Percentiles rank a stretch among this genome's conserved stretches.
These are phyloP conservation scores for Rhodotorula sphaerocarpa DNA, from an alignment of 768 basidiomycete genomes.

Conservation along the genomic window DNA sequence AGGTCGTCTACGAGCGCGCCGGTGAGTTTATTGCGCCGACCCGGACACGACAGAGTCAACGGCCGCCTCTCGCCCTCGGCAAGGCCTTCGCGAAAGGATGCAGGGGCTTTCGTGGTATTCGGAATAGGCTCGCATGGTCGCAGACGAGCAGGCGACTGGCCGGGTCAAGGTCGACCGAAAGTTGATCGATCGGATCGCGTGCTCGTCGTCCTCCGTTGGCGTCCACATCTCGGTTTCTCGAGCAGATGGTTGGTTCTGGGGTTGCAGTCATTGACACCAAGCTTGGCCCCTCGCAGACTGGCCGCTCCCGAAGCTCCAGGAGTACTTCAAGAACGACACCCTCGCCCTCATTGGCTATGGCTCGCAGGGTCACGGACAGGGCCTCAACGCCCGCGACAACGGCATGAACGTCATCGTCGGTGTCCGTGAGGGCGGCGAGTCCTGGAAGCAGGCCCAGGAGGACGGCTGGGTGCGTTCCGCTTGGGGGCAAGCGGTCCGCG, in stretches of 20 bases:
- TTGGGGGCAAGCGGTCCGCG: too few species aligned
- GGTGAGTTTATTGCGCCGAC: constrained; percentile 2
- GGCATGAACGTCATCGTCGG: constrained; percentile 97
- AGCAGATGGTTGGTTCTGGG: too few species aligned
- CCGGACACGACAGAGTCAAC: neutral
- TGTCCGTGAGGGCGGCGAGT: constrained; percentile 92
- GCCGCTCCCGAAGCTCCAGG: constrained; percentile 94
- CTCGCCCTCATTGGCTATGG: constrained; percentile 98
- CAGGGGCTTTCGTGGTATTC: too few species aligned
- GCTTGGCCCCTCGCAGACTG: constrained; percentile 74
- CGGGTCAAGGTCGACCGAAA: too few species aligned
- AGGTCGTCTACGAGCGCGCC: constrained; percentile 40
- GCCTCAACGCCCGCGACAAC: constrained; percentile 97
- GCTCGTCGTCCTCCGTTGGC: too few species aligned
- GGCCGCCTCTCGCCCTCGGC: too few species aligned
- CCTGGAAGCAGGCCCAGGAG: constrained; percentile 88
- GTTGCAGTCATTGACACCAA: too few species aligned
- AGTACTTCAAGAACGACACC: constrained; percentile 99
- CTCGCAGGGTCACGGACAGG: constrained; percentile 89
- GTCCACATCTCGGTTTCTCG: too few species aligned
- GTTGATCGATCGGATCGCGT: too few species aligned
- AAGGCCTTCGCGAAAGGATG: too few species aligned
- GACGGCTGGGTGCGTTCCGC: constrained; percentile 77
- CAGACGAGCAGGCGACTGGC: too few species aligned
- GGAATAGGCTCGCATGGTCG: too few species aligned